phyloP scores from a whole-genome alignment of 148 eudicot species.

The Arbutus unedo region DNA sequence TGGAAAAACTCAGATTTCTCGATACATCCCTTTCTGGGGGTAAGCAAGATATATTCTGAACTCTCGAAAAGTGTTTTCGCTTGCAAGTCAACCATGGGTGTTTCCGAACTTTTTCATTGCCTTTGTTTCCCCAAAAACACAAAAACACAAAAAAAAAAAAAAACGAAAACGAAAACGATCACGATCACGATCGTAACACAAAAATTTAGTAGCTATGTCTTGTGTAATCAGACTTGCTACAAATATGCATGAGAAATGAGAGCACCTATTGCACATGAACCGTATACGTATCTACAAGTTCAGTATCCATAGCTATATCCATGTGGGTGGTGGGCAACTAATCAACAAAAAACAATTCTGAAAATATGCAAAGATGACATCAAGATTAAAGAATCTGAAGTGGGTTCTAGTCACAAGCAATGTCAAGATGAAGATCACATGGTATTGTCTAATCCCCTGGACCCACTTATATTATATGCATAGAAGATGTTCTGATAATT shows the following conservation, averaged over 20 bases:
- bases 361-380: constrained; percentile 12
- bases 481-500: neutral
- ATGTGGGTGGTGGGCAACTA: neutral
- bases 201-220: neutral
- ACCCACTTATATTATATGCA: neutral
- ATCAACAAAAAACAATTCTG: neutral
- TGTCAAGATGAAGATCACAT: neutral
- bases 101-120: neutral
- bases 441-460: neutral
- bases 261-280: neutral
- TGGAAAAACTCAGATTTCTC: no score
- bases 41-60: no score
- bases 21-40: no score
- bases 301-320: neutral
- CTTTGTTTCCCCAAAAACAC: neutral
- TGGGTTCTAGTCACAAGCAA: neutral
- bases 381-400: neutral
- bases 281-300: neutral
- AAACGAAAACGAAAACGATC: neutral
- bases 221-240: neutral
- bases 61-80: neutral
- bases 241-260: neutral
- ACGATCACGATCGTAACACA: neutral
- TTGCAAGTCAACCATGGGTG: no score
- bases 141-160: neutral